Conservation (phyloP, 2,329 filamentous ascomycete genomes). For the Sporothrix inflata region DNA sequence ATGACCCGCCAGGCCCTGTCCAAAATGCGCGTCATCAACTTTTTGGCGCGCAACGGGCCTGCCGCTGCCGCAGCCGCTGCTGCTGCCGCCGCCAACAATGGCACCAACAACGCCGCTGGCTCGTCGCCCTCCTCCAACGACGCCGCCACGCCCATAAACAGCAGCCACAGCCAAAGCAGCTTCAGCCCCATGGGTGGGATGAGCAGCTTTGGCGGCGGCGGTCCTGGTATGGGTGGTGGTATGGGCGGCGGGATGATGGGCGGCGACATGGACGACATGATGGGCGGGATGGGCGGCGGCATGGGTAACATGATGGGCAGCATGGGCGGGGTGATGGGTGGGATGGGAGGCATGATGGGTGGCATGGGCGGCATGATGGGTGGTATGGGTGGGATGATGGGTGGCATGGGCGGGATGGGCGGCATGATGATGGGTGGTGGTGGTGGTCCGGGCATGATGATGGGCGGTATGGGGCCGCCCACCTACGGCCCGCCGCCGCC, state of each 20-base stretch:
- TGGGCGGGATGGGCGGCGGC: constrained; percentile 22
- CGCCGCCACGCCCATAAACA: constrained; percentile 14
- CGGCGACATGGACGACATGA: constrained; percentile 16
- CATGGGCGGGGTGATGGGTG: constrained; percentile 14
- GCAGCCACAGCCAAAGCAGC: background rate
- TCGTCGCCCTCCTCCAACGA: constrained; percentile 35
- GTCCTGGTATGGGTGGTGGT: constrained; percentile 1
- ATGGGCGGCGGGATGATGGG: constrained; percentile 18
- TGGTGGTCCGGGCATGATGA: constrained; percentile 1
- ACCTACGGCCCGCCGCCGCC: background rate
- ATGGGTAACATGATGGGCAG: constrained; percentile 14
- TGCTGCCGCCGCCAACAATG: background rate
- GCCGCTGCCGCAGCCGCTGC: background rate
- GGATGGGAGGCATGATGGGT: constrained; percentile 22
- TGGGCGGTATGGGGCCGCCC: background rate
- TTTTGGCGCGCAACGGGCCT: constrained; percentile 49
- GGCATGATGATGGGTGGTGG: background rate
- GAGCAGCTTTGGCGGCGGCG: constrained; percentile 20
- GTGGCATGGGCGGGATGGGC: constrained; percentile 18
- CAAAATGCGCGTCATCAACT: constrained; percentile 60
- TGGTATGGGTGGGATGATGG: constrained; percentile 20
- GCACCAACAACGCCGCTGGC: background rate
- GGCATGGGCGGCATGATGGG: constrained; percentile 20
- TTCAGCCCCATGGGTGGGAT: constrained; percentile 20
- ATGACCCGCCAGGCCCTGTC: constrained; percentile 60